These are phyloP conservation scores for Lactuca saligna DNA, from an alignment of 129 eudicot genomes.

Conservation along the genomic window DNA sequence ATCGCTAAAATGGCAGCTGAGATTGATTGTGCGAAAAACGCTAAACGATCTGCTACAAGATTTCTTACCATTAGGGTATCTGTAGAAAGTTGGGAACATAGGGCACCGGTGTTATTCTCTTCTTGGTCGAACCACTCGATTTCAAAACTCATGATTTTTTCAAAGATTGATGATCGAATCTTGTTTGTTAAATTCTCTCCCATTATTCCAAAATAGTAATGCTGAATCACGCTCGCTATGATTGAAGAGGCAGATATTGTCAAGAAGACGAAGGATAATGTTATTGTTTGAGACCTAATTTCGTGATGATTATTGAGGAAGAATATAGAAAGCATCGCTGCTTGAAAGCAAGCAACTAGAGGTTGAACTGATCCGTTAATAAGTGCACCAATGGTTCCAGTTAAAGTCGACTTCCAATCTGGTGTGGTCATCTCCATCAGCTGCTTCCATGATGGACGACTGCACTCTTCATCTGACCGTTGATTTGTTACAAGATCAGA, in stretches of 20 bases:
- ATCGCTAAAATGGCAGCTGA: constrained; percentile 35
- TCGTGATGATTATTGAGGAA: constrained; percentile 23
- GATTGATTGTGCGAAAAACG: constrained; percentile 31
- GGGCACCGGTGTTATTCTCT: constrained; percentile 31
- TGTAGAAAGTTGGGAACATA: constrained; percentile 34
- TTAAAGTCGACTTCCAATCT: constrained; percentile 32
- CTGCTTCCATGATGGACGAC: constrained; percentile 27
- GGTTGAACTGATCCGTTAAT: constrained; percentile 31
- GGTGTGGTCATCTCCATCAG: constrained; percentile 32
- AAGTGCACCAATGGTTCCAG: constrained; percentile 34
- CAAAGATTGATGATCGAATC: constrained; percentile 26
- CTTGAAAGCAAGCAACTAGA: constrained; percentile 26
- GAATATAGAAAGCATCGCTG: constrained; percentile 31
- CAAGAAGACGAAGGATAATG: constrained; percentile 23
- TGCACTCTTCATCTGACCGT: constrained; percentile 21
- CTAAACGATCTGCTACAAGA: constrained; percentile 42
- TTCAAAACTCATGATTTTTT: constrained; percentile 25
- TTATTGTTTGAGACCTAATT: constrained; percentile 19
- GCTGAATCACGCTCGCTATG: constrained; percentile 29
- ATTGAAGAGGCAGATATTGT: constrained; percentile 18
- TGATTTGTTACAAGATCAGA: constrained; percentile 11
- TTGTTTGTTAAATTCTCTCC: constrained; percentile 25
- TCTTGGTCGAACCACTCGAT: constrained; percentile 35
- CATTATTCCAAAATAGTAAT: constrained; percentile 27
- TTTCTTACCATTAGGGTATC: constrained; percentile 33